Conservation (phyloP, 108 stramenopile species). For the Cyclotella sp. region DNA sequence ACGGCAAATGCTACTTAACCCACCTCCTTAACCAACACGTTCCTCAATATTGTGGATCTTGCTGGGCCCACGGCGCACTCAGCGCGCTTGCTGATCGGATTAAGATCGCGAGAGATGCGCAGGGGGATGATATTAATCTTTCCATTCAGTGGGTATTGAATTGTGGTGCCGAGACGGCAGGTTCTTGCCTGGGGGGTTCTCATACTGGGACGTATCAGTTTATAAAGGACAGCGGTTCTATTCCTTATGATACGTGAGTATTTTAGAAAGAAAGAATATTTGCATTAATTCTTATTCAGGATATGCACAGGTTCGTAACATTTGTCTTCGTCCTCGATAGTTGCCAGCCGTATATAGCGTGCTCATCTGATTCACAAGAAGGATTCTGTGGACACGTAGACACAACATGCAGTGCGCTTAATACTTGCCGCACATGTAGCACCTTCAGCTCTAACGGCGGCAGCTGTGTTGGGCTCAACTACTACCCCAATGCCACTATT, state of each 20-base stretch:
- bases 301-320: not conserved
- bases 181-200: conserved; percentile 89
- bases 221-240: conserved; percentile 67
- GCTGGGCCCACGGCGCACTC: conserved; percentile 94
- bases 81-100: conserved; percentile 89
- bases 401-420: conserved; percentile 67
- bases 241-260: conserved; percentile 54
- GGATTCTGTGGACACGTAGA: conserved; percentile 86
- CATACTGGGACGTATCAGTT: conserved; percentile 68
- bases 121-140: conserved; percentile 72
- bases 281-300: not conserved
- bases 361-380: conserved; percentile 68
- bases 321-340: not conserved
- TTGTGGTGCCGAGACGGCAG: conserved; percentile 80
- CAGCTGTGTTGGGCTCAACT: conserved; percentile 59
- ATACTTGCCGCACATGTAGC: conserved; percentile 68
- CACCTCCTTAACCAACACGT: conserved; percentile 89
- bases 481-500: conserved; percentile 75
- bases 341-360: conserved; percentile 89
- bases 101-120: conserved; percentile 79
- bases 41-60: conserved; percentile 76
- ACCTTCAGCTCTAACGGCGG: conserved; percentile 25
- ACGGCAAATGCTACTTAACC: conserved; percentile 81
- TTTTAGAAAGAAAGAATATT: not conserved
- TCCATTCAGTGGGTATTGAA: conserved; percentile 68